These are phyloP conservation scores for Pyrenochaeta sp. DNA, from an alignment of 2,329 filamentous ascomycete species.

Conservation along the genomic window DNA sequence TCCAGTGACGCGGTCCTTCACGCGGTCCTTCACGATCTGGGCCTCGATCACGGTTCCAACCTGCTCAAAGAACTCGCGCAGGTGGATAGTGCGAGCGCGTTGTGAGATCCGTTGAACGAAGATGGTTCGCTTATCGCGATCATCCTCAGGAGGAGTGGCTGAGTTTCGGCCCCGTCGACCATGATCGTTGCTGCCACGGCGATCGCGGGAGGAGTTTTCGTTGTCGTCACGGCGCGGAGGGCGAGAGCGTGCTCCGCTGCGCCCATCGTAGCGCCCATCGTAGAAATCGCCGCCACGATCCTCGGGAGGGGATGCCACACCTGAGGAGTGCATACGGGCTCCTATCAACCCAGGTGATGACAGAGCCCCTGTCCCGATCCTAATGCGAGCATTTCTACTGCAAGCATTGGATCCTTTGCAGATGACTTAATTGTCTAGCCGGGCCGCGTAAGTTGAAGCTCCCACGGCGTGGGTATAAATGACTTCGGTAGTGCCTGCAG, in stretches of 20 bases:
- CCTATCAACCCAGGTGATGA: too few species aligned
- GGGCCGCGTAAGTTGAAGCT: too few species aligned
- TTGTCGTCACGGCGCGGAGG: constrained; percentile 50
- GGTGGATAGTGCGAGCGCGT: constrained; percentile 87
- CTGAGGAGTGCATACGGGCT: too few species aligned
- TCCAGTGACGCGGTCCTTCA: constrained; percentile 93
- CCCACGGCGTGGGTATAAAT: too few species aligned
- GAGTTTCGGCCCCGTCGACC: constrained; percentile 50
- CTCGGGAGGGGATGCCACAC: too few species aligned
- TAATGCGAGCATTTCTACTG: too few species aligned
- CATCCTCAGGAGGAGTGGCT: constrained; percentile 83
- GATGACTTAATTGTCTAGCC: too few species aligned
- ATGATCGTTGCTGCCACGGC: constrained; percentile 55
- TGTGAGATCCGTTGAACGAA: constrained; percentile 98
- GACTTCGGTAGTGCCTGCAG: too few species aligned
- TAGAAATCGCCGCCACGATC: constrained; percentile 51
- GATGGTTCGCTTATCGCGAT: constrained; percentile 94
- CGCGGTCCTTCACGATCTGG: constrained; percentile 98
- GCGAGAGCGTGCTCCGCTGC: constrained; percentile 46
- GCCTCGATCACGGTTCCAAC: constrained; percentile 94
- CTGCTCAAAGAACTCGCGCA: constrained; percentile 95
- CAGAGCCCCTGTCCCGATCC: too few species aligned
- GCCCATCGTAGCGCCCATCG: too few species aligned
- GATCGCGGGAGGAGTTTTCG: constrained; percentile 57
- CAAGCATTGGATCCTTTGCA: too few species aligned